A percentile compares a stretch with the other conserved stretches of the same genome.
Conservation (phyloP, 805 yeast species). For the Saccharomycopsis oosterbeekiorum region DNA sequence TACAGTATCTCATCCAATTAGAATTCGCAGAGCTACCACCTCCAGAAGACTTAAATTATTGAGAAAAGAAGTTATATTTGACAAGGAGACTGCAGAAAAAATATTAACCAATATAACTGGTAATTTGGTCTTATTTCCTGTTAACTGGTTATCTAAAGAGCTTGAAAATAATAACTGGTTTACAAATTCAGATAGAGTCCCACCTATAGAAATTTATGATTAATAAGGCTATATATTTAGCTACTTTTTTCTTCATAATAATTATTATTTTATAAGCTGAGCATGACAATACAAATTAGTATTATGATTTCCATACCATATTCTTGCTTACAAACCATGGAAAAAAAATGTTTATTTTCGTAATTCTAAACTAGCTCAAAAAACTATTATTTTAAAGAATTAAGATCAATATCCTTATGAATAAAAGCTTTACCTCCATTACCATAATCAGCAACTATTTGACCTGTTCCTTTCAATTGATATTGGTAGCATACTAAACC, state of each 20-base stretch:
- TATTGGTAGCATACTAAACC: conserved; percentile 95
- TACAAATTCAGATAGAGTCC: conserved; percentile 83
- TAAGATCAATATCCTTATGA: conserved; percentile 50
- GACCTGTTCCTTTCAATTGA: conserved; percentile 87
- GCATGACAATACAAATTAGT: background rate
- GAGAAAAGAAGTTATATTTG: conserved; percentile 44
- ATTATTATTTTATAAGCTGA: background rate
- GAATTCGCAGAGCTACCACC: conserved; percentile 2
- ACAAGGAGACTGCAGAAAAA: conserved; percentile 66
- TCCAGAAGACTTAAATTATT: conserved; percentile 25
- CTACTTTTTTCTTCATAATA: background rate
- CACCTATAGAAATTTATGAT: conserved; percentile 91
- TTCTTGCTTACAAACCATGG: background rate
- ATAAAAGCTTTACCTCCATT: conserved; percentile 77
- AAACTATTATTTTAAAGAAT: background rate
- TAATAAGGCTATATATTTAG: conserved; percentile 22
- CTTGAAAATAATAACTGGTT: conserved; percentile 92
- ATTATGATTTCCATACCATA: too few relatives aligned
- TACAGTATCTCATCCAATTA: background rate
- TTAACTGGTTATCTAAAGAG: conserved; percentile 82
- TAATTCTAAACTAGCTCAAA: background rate
- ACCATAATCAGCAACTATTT: conserved; percentile 79
- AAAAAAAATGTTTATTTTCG: background rate
- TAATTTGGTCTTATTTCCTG: conserved; percentile 82
- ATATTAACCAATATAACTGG: conserved; percentile 70